Evolutionary conservation across 2,329 filamentous ascomycete genomes (phyloP).

Genomic region (Scopulariopsis brevicaulis): DNA sequence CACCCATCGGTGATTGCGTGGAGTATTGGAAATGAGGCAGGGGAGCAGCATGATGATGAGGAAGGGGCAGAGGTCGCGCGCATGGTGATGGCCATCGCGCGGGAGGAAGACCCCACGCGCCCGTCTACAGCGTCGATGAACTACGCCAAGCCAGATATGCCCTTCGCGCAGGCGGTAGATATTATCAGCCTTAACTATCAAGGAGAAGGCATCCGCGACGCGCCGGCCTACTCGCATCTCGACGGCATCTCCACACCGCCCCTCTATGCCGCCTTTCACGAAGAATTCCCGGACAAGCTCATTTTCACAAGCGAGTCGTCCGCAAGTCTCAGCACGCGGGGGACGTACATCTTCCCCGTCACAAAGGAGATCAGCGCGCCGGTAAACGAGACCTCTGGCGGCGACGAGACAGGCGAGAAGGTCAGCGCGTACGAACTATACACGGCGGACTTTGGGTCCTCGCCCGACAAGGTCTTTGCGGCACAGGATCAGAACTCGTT

Average conservation of each 20-base stretch:
- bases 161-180: slow-evolving; percentile 29
- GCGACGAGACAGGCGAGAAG: slow-evolving; percentile 19
- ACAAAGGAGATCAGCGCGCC: slow-evolving; percentile 22
- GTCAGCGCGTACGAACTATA: slow-evolving; percentile 43
- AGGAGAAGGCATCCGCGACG: slow-evolving; percentile 31
- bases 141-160: slow-evolving; percentile 23
- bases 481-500: slow-evolving; percentile 33
- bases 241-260: slow-evolving; percentile 17
- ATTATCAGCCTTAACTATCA: slow-evolving; percentile 44
- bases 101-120: slow-evolving; percentile 34
- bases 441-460: slow-evolving; percentile 29
- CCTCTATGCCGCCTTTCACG: slow-evolving; percentile 29
- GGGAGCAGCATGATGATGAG: slow-evolving; percentile 27
- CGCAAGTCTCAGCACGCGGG: slow-evolving; percentile 34
- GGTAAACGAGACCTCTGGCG: slow-evolving; percentile 24
- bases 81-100: slow-evolving; percentile 26
- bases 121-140: slow-evolving; percentile 34
- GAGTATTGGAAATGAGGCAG: slow-evolving; percentile 43
- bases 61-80: slow-evolving; percentile 18
- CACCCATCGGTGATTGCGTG: slow-evolving; percentile 39
- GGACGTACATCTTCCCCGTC: slow-evolving; percentile 41
- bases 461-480: slow-evolving; percentile 40
- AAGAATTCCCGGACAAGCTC: slow-evolving; percentile 32
- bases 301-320: slow-evolving; percentile 29
- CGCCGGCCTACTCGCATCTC: slow-evolving; percentile 14